Base-by-base conservation (phyloP, 768 basidiomycete genomes). In the Leccinum imitatum region DNA sequence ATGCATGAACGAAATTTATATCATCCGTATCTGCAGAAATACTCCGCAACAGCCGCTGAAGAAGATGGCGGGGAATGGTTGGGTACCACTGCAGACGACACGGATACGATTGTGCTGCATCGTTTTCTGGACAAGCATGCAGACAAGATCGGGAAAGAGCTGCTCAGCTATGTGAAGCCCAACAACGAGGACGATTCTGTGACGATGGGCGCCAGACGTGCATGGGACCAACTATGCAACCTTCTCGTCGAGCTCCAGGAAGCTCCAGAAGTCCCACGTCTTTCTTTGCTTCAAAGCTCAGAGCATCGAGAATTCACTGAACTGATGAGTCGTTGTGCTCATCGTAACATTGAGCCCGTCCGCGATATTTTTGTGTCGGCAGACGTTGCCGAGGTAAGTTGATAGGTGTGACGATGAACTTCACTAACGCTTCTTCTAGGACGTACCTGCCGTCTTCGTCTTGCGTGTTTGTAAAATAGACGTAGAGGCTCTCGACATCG, bases 101-200 rank as follows among this genome's bases (percentile, higher is more conserved):
- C 91, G 0, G 91, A 94, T 67, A 83, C 86, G 44, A 85, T 93
- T 39, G 87, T 93, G 13, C 77, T 93, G 11, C 91, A 93, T 69
- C 85, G 92, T 10, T 93, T 91, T 76, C 87, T 93, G 67, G 84
- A 90, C 66, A 90, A 87, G 60, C 89, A 93, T 65, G 87, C 89
- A 3, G 91, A 93, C 71, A 91, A 91, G 69, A 88, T 94, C 56
- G 92, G 93, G 31, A 91, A 92, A 70, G 91, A 93, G 65, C 77
- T 94, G 5, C 81, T 94, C 14, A 91, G 90, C 67, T 79, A 86
- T 11, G 81, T 85, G 15, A 87, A 84, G 62, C 80, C 84, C 1
- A 77, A 83, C 8, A 67, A 76, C 4, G 87, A 89, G 47, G 85
- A 80, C 21, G 77, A 84, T 58, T 71, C 79, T 3, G 77, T 83